Evolutionary conservation across 2,329 filamentous ascomycete genomes (phyloP).

Genomic region (Aureobasidium sp.): DNA sequence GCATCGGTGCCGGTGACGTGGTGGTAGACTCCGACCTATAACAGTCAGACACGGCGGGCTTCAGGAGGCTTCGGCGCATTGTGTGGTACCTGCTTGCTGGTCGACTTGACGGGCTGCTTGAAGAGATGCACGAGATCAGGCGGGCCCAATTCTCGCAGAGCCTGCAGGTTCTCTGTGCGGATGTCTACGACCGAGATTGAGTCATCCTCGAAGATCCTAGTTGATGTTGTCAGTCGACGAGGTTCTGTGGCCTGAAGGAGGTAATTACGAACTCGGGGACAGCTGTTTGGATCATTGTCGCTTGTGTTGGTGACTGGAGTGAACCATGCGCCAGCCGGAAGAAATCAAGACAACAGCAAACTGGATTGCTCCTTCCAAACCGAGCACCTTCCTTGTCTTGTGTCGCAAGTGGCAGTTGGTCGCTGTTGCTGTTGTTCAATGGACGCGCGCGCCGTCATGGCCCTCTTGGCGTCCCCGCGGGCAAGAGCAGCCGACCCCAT

Average conservation of each 20-base stretch:
- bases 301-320: neutral
- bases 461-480: neutral
- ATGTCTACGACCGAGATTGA: constrained; percentile 87
- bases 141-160: constrained; percentile 85
- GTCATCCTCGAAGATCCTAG: constrained; percentile 86
- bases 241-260: neutral
- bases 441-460: neutral
- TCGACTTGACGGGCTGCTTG: constrained; percentile 60
- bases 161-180: constrained; percentile 79
- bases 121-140: constrained; percentile 93
- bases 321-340: neutral
- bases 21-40: constrained; percentile 84
- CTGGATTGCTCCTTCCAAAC: neutral
- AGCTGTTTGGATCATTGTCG: constrained; percentile 36
- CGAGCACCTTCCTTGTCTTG: neutral
- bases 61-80: neutral
- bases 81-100: constrained; percentile 47
- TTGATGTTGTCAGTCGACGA: neutral
- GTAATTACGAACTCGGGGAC: constrained; percentile 35
- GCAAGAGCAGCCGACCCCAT: neutral
- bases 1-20: constrained; percentile 97
- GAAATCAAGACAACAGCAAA: neutral
- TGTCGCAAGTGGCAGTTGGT: neutral
- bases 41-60: constrained; percentile 15
- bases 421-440: neutral